These are phyloP conservation scores for Astrothelium subdiscretum DNA, from an alignment of 495 filamentous ascomycete genomes.

Conservation along the genomic window DNA sequence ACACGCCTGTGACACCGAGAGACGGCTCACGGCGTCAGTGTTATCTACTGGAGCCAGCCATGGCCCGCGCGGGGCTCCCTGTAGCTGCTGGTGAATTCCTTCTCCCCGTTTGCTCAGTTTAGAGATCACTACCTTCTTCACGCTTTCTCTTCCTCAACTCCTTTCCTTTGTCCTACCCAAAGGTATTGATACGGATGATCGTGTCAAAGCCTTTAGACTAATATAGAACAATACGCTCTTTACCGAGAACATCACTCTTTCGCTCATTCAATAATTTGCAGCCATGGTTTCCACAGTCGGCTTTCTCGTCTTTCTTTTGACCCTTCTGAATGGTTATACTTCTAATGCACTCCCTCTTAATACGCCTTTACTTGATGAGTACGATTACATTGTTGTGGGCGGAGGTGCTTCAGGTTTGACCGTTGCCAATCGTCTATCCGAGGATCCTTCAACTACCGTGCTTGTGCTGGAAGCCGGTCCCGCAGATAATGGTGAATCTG, in stretches of 20 bases:
- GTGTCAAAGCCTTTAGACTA: neutral
- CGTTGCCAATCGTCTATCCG: constrained; percentile 17
- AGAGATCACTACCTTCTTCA: neutral
- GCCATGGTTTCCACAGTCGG: neutral
- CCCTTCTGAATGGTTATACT: neutral
- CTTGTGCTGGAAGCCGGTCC: constrained; percentile 21
- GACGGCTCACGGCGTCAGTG: neutral
- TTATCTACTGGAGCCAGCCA: neutral
- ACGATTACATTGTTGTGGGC: constrained; percentile 19
- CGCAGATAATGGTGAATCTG: constrained; percentile 7
- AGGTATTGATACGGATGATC: too few species aligned
- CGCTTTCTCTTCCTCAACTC: neutral
- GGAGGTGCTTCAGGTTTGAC: constrained; percentile 21
- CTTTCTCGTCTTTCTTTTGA: neutral
- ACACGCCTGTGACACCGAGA: neutral
- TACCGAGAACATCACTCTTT: neutral
- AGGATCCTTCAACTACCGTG: constrained; percentile 5
- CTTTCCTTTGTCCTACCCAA: too few species aligned
- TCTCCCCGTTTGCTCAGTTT: neutral
- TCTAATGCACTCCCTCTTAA: constrained; percentile 13
- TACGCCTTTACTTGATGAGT: constrained; percentile 11
- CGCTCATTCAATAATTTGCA: neutral
- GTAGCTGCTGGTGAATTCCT: neutral
- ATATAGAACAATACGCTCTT: neutral
- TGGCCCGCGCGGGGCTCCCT: neutral